These are phyloP conservation scores for Neobulgaria alba DNA, from an alignment of 2,329 filamentous ascomycete species.

Conservation along the genomic window DNA sequence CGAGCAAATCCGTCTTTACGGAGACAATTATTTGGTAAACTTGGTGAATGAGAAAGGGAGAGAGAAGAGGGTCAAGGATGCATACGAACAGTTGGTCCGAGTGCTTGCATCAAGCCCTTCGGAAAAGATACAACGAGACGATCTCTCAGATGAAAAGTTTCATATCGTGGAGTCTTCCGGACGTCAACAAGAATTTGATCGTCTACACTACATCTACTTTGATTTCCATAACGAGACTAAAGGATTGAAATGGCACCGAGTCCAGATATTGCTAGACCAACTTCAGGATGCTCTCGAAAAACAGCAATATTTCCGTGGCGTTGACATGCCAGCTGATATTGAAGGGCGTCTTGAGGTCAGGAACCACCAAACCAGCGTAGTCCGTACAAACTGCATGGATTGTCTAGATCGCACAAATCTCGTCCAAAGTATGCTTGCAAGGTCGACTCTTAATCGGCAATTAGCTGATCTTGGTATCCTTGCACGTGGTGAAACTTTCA, in stretches of 20 bases:
- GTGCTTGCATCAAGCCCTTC: conserved; percentile 60
- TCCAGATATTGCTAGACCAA: conserved; percentile 76
- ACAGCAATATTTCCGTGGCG: conserved; percentile 87
- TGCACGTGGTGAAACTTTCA: conserved; percentile 65
- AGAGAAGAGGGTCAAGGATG: conserved; percentile 80
- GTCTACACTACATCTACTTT: conserved; percentile 93
- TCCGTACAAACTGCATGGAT: conserved; percentile 98
- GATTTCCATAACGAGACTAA: conserved; percentile 98
- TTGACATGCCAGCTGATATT: conserved; percentile 68
- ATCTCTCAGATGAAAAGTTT: conserved; percentile 68
- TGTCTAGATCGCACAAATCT: conserved; percentile 97
- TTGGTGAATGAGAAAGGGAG: conserved; percentile 93
- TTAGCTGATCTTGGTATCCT: conserved; percentile 78
- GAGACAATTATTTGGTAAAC: conserved; percentile 96
- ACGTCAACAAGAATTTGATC: conserved; percentile 58
- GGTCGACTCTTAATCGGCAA: conserved; percentile 82
- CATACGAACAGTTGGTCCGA: conserved; percentile 86
- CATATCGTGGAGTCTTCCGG: conserved; percentile 62
- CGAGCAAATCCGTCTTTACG: conserved; percentile 88
- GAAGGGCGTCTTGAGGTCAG: conserved; percentile 71
- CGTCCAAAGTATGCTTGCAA: conserved; percentile 92
- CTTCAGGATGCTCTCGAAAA: conserved; percentile 66
- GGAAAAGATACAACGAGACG: conserved; percentile 55
- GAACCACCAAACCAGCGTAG: conserved; percentile 76
- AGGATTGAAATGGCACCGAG: conserved; percentile 86